A percentile compares a stretch with the other conserved stretches of the same genome.
phyloP scores from a whole-genome alignment of 768 basidiomycete genomes.

The Lanmaoa pseudosensibilis region DNA sequence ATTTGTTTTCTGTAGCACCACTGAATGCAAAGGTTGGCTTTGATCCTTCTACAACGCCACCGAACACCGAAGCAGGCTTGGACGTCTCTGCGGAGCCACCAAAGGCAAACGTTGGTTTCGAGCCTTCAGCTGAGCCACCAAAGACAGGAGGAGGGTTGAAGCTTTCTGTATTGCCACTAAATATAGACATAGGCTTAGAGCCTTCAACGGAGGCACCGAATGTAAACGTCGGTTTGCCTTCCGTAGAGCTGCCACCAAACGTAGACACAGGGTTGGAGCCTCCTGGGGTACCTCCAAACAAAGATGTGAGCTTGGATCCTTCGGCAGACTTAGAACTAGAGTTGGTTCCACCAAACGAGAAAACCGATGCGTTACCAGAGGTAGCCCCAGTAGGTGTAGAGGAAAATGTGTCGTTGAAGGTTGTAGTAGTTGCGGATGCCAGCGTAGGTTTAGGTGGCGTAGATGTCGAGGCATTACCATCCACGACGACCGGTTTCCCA shows the following conservation, averaged over 20 bases:
- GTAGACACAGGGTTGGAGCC: not conserved
- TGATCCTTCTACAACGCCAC: constrained; percentile 1
- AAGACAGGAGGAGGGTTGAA: constrained; percentile 3
- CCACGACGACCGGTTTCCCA: constrained; percentile 15
- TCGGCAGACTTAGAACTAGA: constrained; percentile 17
- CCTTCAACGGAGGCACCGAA: constrained; percentile 13
- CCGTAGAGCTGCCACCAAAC: constrained; percentile 7
- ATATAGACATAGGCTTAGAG: constrained; percentile 14
- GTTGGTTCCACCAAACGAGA: constrained; percentile 22
- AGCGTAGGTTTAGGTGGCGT: constrained; percentile 16
- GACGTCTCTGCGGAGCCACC: constrained; percentile 6
- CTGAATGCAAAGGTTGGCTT: constrained; percentile 3
- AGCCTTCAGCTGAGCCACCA: constrained; percentile 2
- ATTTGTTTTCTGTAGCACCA: not conserved
- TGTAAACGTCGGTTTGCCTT: constrained; percentile 16
- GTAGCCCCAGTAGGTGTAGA: constrained; percentile 17
- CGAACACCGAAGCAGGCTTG: constrained; percentile 2
- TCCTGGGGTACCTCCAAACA: constrained; percentile 16
- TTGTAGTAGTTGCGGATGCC: constrained; percentile 13
- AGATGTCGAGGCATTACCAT: constrained; percentile 23
- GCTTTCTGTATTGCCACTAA: constrained; percentile 5
- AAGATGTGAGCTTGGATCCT: constrained; percentile 14
- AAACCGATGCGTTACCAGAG: constrained; percentile 9
- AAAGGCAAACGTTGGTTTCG: constrained; percentile 11
- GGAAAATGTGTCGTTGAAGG: constrained; percentile 17